A percentile compares a stretch with the other conserved stretches of the same genome.
These are phyloP conservation scores for Salix brachista DNA, from an alignment of 345 rosid species.

Conservation along the genomic window DNA sequence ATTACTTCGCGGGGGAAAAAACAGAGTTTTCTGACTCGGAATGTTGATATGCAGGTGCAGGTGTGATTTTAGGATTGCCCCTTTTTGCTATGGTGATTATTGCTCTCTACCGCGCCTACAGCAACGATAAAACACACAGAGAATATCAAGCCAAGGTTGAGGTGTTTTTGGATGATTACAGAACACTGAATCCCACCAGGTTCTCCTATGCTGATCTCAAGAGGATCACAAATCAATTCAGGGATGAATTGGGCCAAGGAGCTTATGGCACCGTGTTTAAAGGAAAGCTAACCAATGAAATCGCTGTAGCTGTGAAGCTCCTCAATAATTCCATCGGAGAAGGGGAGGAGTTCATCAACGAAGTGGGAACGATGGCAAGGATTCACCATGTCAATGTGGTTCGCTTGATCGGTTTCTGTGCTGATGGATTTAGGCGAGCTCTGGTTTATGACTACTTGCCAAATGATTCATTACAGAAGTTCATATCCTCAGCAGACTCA, in stretches of 20 bases:
- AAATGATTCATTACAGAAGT: too few species aligned
- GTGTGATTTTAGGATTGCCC: background rate
- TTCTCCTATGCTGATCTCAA: conserved; percentile 9
- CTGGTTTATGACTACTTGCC: too few species aligned
- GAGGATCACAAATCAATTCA: conserved; percentile 7
- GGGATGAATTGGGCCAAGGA: conserved; percentile 10
- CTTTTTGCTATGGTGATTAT: background rate
- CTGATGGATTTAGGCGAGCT: too few species aligned
- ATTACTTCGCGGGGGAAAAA: too few species aligned
- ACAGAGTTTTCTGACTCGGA: too few species aligned
- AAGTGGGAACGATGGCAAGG: too few species aligned
- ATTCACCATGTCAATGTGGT: too few species aligned
- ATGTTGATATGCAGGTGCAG: conserved; percentile 9
- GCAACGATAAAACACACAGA: background rate
- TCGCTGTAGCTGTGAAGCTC: conserved; percentile 3
- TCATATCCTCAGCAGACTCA: too few species aligned
- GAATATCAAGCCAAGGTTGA: background rate
- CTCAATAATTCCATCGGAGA: background rate
- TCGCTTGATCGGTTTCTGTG: too few species aligned
- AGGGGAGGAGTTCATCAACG: too few species aligned
- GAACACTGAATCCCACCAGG: conserved; percentile 1
- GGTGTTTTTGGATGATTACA: conserved; percentile 1
- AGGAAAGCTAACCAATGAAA: conserved; percentile 11
- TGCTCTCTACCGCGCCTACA: background rate
- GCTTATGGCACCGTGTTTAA: conserved; percentile 11